Base-by-base conservation (phyloP, 805 yeast genomes). In the Saitoella complicata region DNA sequence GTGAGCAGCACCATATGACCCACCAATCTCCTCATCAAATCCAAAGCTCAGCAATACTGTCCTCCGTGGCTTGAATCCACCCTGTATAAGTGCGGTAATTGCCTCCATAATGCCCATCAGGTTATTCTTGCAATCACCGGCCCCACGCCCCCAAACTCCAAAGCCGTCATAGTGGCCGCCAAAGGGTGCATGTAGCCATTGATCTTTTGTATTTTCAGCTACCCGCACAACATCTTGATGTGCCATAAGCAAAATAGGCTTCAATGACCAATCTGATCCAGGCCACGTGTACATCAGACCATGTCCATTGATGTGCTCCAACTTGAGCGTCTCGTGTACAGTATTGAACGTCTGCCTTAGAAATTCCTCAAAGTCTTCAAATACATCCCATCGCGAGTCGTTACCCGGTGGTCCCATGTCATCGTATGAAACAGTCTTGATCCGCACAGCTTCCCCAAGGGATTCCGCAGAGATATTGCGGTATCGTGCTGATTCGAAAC, bases 201-300 rank as follows among this genome's bases (percentile, higher is more conserved):
- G 65, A 30, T 56, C 59, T 43, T 67, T 59, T 0, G 85, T 75
- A 31, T 51, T 71, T 9, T 60, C 57, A 52, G 76, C 80, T 6
- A 80, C 79, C 1, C 93, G 93, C 21, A 83, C 94, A 5, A 78
- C 83, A 55, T 82, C 93, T 58, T 74, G 80, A 57, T 83, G 94
- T 1, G 88, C 87, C 54, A 80, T 73, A 42, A 81, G 64, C 60
- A 83, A 55, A 31, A 77, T 52, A 10, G 94, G 93, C 57, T 78
- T 76, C 50, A 77, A 61, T 3, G 57, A 46, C 8, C 52, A 34
- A 41, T 71, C 55, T 4, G 71, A 58, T 4, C 93, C 91, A 47
- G 67, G 55, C 72, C 82, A 73, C n/a, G 81, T 76, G 56, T 65
- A 69, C 1, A 83, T 65, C 45, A 83, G 62, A 2, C 82, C 84